Evolutionary conservation across 2,329 filamentous ascomycete genomes (phyloP).

Genomic region (Penicillium sp.): DNA sequence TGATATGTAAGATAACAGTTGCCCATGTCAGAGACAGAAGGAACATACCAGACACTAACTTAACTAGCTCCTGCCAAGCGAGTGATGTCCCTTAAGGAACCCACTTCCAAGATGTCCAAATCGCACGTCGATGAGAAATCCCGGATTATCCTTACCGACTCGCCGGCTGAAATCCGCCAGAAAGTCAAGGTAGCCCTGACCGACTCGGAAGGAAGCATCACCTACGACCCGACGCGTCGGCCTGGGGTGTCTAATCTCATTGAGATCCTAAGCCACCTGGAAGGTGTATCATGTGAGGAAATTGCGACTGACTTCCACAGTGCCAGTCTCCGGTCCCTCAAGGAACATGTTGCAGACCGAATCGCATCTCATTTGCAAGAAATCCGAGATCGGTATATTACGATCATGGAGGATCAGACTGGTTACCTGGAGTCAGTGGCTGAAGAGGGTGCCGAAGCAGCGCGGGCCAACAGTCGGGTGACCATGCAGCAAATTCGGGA

Average conservation of each 20-base stretch:
- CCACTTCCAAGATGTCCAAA: slow-evolving; percentile 89
- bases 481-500: slow-evolving; percentile 35
- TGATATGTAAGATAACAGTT: slow-evolving; percentile 60
- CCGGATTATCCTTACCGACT: slow-evolving; percentile 79
- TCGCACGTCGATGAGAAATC: slow-evolving; percentile 70
- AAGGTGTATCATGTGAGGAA: slow-evolving; percentile 44
- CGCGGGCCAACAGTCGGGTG: slow-evolving; percentile 31
- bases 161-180: slow-evolving; percentile 57
- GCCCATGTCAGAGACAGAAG: neutral
- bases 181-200: slow-evolving; percentile 76
- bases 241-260: slow-evolving; percentile 88
- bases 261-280: slow-evolving; percentile 72
- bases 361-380: slow-evolving; percentile 30
- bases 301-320: slow-evolving; percentile 47
- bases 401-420: slow-evolving; percentile 28
- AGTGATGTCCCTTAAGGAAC: slow-evolving; percentile 83
- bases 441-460: slow-evolving; percentile 30
- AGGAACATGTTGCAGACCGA: slow-evolving; percentile 58
- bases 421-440: slow-evolving; percentile 33
- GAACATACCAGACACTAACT: slow-evolving; percentile 4
- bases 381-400: slow-evolving; percentile 36
- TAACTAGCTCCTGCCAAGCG: slow-evolving; percentile 69
- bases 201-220: slow-evolving; percentile 65
- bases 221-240: slow-evolving; percentile 66
- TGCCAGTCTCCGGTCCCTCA: slow-evolving; percentile 58